phyloP scores from a whole-genome alignment of 2,329 filamentous ascomycete genomes.

The Colletotrichum destructivum region DNA sequence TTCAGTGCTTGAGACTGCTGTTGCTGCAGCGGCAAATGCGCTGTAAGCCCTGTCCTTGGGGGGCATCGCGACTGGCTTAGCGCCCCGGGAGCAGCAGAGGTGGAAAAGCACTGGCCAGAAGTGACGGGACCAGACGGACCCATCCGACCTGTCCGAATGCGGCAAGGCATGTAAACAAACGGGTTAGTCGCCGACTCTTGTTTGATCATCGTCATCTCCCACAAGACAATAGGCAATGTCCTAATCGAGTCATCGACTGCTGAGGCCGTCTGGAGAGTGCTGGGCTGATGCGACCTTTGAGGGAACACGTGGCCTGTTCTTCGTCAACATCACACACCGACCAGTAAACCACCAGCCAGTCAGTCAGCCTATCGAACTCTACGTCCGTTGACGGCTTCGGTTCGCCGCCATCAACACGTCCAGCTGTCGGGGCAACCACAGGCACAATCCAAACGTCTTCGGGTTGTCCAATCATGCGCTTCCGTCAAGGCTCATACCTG shows the following conservation, averaged over 20 bases:
- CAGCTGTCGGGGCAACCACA: conserved; percentile 31
- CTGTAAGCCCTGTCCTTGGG: conserved; percentile 8
- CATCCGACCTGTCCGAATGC: conserved; percentile 33
- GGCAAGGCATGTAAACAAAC: conserved; percentile 40
- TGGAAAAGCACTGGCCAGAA: conserved; percentile 19
- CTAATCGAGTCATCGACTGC: background rate
- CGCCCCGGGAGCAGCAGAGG: conserved; percentile 25
- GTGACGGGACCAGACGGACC: conserved; percentile 1
- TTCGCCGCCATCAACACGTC: background rate
- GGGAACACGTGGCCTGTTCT: background rate
- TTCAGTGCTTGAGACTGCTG: background rate
- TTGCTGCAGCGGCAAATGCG: conserved; percentile 11
- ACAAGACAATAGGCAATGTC: background rate
- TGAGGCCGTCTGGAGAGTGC: background rate
- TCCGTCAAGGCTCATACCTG: too few relatives aligned
- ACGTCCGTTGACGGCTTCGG: background rate
- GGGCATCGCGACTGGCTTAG: conserved; percentile 29
- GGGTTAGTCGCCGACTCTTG: conserved; percentile 29
- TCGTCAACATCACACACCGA: background rate
- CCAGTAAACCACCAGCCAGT: too few relatives aligned
- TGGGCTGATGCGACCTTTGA: conserved; percentile 24
- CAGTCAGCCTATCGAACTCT: background rate
- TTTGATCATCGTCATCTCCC: conserved; percentile 31
- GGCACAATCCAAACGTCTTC: background rate
- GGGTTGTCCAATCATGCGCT: background rate